Conservation (phyloP, 768 basidiomycete genomes). For the Suillus spraguei region DNA sequence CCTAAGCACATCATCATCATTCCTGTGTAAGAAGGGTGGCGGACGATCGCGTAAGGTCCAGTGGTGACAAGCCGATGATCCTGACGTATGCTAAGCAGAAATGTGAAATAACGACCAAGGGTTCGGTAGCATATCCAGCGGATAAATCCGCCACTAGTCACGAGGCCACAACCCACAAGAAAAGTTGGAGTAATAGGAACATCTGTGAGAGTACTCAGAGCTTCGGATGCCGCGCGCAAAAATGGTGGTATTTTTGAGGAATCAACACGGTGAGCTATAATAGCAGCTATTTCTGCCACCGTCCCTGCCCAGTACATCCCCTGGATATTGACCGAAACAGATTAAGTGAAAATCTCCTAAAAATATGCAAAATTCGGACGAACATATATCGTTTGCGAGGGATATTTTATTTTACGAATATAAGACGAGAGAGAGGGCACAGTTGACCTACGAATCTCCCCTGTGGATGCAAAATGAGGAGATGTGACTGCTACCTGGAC, state of each 20-base stretch:
- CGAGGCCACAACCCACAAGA: slow-evolving; percentile 17
- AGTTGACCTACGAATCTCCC: slow-evolving; percentile 24
- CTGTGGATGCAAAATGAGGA: slow-evolving; percentile 41
- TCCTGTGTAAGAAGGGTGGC: slow-evolving; percentile 28
- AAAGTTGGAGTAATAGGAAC: slow-evolving; percentile 14
- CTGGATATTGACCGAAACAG: not conserved
- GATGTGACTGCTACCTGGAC: slow-evolving; percentile 46
- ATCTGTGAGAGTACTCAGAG: not conserved
- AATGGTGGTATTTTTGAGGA: not conserved
- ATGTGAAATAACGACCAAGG: slow-evolving; percentile 23
- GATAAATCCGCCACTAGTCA: slow-evolving; percentile 10
- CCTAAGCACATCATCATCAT: slow-evolving; percentile 9
- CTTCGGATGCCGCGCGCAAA: not conserved
- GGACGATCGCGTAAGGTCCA: slow-evolving; percentile 25
- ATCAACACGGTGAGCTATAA: slow-evolving; percentile 3
- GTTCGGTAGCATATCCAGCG: slow-evolving; percentile 22
- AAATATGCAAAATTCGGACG: not conserved
- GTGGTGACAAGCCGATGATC: slow-evolving; percentile 20
- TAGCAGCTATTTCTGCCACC: slow-evolving; percentile 9
- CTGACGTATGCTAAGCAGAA: slow-evolving; percentile 18
- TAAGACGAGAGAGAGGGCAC: not conserved
- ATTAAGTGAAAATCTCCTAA: not conserved
- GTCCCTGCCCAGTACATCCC: slow-evolving; percentile 6
- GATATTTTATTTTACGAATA: not conserved
- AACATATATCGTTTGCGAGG: not conserved